Percentiles rank a stretch among this genome's conserved stretches.
These are phyloP conservation scores for Trichoderma koningiopsis DNA, from an alignment of 2,329 filamentous ascomycete species.

Conservation along the genomic window DNA sequence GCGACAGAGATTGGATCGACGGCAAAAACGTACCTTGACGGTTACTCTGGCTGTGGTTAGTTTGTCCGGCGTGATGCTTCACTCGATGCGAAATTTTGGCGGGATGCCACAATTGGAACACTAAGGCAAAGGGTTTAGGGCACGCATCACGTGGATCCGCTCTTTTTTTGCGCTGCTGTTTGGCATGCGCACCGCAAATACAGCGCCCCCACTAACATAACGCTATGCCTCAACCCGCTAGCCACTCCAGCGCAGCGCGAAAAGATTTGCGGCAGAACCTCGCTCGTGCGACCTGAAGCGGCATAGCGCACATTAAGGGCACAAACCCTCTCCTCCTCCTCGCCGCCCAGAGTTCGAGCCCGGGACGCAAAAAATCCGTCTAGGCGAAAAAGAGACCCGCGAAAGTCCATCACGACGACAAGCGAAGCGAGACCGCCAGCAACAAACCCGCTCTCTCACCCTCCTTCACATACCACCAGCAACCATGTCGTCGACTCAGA, in stretches of 20 bases:
- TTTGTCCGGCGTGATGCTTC: constrained; percentile 41
- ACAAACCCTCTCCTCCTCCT: constrained; percentile 37
- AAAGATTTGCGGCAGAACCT: constrained; percentile 5
- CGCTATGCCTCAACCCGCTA: background rate
- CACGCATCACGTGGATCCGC: constrained; percentile 36
- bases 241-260: background rate
- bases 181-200: constrained; percentile 2
- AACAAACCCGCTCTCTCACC: constrained; percentile 27
- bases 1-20: constrained; percentile 11
- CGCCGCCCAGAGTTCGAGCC: constrained; percentile 14
- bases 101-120: constrained; percentile 35
- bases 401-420: constrained; percentile 27
- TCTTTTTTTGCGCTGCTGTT: background rate
- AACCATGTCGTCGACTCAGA: constrained; percentile 77
- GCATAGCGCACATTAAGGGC: constrained; percentile 38
- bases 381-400: constrained; percentile 24
- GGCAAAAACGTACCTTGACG: constrained; percentile 43
- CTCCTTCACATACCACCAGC: constrained; percentile 36
- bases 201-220: background rate
- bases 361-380: constrained; percentile 31
- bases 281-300: constrained; percentile 29
- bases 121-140: constrained; percentile 42
- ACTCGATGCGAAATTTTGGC: constrained; percentile 41
- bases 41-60: constrained; percentile 41
- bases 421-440: constrained; percentile 27